Conservation (phyloP, 345 rosid genomes). For the Eucalyptus viminalis region DNA sequence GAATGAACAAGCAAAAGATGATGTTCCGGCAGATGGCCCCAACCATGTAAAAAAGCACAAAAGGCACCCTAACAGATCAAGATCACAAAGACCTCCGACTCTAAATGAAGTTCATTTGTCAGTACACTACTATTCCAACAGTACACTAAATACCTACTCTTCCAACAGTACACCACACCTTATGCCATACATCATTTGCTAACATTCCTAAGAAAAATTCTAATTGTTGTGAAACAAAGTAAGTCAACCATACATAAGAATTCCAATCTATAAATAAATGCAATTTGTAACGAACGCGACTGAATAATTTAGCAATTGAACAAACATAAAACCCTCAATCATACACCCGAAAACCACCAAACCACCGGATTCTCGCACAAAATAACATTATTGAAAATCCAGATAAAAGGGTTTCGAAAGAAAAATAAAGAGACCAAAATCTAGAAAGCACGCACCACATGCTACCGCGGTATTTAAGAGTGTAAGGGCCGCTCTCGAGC, state of each 20-base stretch:
- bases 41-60: not conserved
- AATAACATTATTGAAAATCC: not conserved
- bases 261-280: not conserved
- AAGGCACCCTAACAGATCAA: not conserved
- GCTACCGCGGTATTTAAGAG: constrained; percentile 59
- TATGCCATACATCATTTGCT: not conserved
- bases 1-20: not conserved
- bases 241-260: not conserved
- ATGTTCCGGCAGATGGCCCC: not conserved
- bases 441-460: constrained; percentile 43
- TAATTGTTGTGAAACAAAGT: not conserved
- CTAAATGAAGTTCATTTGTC: not conserved
- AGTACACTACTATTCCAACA: not conserved
- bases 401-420: not conserved
- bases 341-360: not conserved
- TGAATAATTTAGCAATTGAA: not conserved
- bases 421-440: not conserved
- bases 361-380: not conserved
- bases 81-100: not conserved
- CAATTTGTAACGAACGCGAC: not conserved
- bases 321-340: not conserved
- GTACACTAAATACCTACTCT: not conserved
- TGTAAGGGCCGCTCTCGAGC: constrained; percentile 62
- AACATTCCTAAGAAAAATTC: not conserved
- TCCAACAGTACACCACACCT: not conserved